Conservation (phyloP, 208 protist genomes). For the Leishmania mexicana region DNA sequence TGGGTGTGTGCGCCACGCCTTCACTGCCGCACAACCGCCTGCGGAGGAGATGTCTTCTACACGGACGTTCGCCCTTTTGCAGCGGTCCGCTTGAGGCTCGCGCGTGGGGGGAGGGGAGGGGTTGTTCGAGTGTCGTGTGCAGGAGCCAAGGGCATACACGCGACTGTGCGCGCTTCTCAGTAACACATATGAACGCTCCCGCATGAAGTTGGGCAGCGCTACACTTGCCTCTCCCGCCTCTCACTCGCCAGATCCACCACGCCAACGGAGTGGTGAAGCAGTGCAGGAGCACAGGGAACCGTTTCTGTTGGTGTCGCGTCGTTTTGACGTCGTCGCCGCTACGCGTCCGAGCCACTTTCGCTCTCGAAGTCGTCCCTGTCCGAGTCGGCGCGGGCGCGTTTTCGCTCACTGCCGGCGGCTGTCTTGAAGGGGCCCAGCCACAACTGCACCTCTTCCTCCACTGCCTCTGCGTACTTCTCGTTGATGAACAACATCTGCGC, state of each 20-base stretch:
- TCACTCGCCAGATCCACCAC: not conserved
- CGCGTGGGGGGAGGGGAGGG: not conserved
- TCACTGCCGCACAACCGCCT: not conserved
- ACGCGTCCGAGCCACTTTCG: constrained; percentile 12
- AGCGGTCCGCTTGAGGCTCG: not conserved
- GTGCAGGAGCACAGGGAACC: not conserved
- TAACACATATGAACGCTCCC: not conserved
- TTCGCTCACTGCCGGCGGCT: constrained; percentile 7
- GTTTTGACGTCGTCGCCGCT: not conserved
- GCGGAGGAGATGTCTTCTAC: not conserved
- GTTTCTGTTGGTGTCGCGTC: not conserved
- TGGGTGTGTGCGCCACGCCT: not conserved
- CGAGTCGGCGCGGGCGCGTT: constrained; percentile 17
- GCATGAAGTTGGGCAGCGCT: not conserved
- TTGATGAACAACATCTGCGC: constrained; percentile 31
- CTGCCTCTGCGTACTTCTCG: not conserved
- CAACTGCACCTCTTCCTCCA: constrained; percentile 32
- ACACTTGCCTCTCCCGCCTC: not conserved
- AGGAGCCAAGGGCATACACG: not conserved
- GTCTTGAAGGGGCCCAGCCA: constrained; percentile 36
- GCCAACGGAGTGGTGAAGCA: not conserved
- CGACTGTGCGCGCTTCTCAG: not conserved
- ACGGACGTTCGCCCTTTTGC: not conserved
- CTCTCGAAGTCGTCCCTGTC: constrained; percentile 19
- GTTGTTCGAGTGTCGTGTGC: not conserved